Base-by-base conservation (phyloP, 2,329 filamentous ascomycete species). In the Fusarium denticulatum region DNA sequence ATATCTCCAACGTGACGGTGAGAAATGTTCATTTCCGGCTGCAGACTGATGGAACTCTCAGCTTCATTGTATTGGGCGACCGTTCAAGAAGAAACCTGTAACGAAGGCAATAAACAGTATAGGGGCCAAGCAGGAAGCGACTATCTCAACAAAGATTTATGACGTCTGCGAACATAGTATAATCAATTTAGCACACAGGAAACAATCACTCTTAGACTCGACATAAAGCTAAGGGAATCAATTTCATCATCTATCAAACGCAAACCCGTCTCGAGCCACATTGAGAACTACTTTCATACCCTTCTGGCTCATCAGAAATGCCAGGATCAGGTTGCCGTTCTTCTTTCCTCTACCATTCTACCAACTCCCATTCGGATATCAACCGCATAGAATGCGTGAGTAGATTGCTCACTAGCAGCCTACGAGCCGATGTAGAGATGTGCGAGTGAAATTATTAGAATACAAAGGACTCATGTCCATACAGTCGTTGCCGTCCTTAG, bases 401-500 rank as follows among this genome's bases (percentile, higher is more conserved):
- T 77, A 69, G 47, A 64, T 73, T 64, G 39, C 50, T 58, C 66
- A 74, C 69, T 64, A 56, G 47, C 62, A 67, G 58, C 53, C 49
- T 64, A 57, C 69, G 72, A 60, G 69, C 72, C 61, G 64, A 80
- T 77, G 79, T 78, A 80, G 79, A 81, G 77, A 80, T 81, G 78
- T 80, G 79, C 76, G 77, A 72, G 77, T 77, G 77, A 76, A 80
- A 83, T 82, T 82, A 82, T 82, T 87, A 87, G 80, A 87, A 83
- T 87, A 87, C 85, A 87, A 69, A 74, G 76, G 78, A 76, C 74
- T 67, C 73, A 49, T 78, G 71, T 71, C 75, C 69, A 60, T 64
- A 60, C 68, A 72, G 57, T 64, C 60, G 58, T 74, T 66, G 61
- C 62, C 64, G 50, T 62, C 67, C 67, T 89, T 95, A 98, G 86